Percentiles rank a stretch among this genome's conserved stretches.
phyloP scores from a whole-genome alignment of 768 basidiomycete species.

The Favolaschia claudopus region DNA sequence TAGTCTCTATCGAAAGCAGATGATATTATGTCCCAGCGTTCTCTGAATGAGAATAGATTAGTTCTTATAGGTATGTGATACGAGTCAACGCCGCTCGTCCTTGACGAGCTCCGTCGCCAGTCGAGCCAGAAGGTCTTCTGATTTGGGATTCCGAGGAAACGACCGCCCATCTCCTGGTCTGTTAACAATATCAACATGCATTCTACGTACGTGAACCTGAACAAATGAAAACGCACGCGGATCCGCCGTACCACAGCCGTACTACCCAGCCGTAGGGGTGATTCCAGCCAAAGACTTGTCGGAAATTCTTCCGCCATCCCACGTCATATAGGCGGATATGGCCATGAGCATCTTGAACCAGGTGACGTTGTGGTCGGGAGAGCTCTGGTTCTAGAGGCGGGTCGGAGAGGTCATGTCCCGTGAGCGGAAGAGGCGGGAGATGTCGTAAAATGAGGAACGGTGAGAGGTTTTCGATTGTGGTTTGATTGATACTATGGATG shows the following conservation, averaged over 20 bases:
- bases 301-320: slow-evolving; percentile 76
- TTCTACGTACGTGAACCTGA: not conserved
- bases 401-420: slow-evolving; percentile 63
- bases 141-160: slow-evolving; percentile 73
- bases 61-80: not conserved
- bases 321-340: slow-evolving; percentile 73
- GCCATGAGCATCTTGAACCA: slow-evolving; percentile 70
- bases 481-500: slow-evolving; percentile 75
- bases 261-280: slow-evolving; percentile 58
- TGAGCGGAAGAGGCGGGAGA: slow-evolving; percentile 66
- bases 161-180: slow-evolving; percentile 72
- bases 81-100: slow-evolving; percentile 53
- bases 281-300: slow-evolving; percentile 70
- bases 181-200: slow-evolving; percentile 3
- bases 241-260: slow-evolving; percentile 67
- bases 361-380: slow-evolving; percentile 65
- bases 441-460: slow-evolving; percentile 78
- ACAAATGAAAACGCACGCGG: slow-evolving; percentile 55
- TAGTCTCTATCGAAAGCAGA: no score
- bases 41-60: no score
- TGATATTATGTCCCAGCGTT: no score
- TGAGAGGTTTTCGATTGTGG: slow-evolving; percentile 80
- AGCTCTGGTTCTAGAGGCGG: slow-evolving; percentile 80
- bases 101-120: slow-evolving; percentile 70
- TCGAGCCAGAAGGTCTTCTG: slow-evolving; percentile 70